Conservation (phyloP, 257 asterid genomes). For the Haberlea rhodopensis region DNA sequence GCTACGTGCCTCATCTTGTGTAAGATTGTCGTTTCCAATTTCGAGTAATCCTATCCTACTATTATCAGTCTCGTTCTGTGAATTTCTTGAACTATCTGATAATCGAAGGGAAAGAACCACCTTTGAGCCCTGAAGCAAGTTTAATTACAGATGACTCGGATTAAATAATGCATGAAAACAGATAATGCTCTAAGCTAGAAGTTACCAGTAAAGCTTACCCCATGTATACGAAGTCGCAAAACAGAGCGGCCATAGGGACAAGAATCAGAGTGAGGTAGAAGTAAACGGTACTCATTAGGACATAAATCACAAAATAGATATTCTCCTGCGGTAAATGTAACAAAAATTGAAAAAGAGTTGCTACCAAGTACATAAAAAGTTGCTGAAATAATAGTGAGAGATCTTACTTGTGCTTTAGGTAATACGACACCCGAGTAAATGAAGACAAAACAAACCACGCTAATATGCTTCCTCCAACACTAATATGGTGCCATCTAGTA, state of each 20-base stretch:
- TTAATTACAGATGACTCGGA: constrained; percentile 6
- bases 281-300: constrained; percentile 82
- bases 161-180: background rate
- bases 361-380: constrained; percentile 15
- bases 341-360: constrained; percentile 19
- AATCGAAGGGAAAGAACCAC: constrained; percentile 95
- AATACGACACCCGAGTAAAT: constrained; percentile 77
- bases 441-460: constrained; percentile 79
- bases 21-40: constrained; percentile 54
- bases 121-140: constrained; percentile 69
- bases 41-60: constrained; percentile 79
- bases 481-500: constrained; percentile 92
- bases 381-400: constrained; percentile 12
- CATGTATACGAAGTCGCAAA: constrained; percentile 80
- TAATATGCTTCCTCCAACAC: constrained; percentile 93
- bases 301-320: constrained; percentile 79
- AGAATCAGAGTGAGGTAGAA: constrained; percentile 83
- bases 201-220: constrained; percentile 55
- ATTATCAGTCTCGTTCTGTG: constrained; percentile 75
- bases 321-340: constrained; percentile 65
- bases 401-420: constrained; percentile 74
- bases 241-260: constrained; percentile 83
- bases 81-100: constrained; percentile 92
- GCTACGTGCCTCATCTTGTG: constrained; percentile 84
- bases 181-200: background rate